These are phyloP conservation scores for Lathyrus tuberosus DNA, from an alignment of 306 rosid species.

Conservation along the genomic window DNA sequence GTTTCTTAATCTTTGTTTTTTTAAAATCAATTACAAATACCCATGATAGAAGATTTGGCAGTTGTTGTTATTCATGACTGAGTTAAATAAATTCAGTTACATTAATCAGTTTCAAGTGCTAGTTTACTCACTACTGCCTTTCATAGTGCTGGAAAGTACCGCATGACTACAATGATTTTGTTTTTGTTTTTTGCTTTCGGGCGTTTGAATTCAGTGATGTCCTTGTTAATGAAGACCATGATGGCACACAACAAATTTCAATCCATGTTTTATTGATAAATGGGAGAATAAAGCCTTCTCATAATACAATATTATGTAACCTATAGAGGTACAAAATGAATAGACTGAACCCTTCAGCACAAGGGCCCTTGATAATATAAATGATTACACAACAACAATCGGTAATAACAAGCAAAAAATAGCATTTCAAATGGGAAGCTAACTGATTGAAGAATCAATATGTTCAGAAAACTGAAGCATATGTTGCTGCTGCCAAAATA, in stretches of 20 bases:
- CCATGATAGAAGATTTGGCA: neutral
- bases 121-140: neutral
- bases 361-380: conserved; percentile 30
- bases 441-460: conserved; percentile 43
- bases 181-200: neutral
- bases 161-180: neutral
- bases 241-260: conserved; percentile 32
- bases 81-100: conserved; percentile 21
- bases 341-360: conserved; percentile 33
- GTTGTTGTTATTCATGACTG: neutral
- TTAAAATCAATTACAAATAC: neutral
- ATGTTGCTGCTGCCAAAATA: conserved; percentile 53
- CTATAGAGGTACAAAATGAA: conserved; percentile 44
- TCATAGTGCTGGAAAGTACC: conserved; percentile 7
- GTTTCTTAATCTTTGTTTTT: neutral
- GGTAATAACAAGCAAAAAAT: conserved; percentile 19
- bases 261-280: conserved; percentile 49
- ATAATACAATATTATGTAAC: conserved; percentile 36
- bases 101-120: conserved; percentile 15
- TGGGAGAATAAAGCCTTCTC: conserved; percentile 35
- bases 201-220: conserved; percentile 13
- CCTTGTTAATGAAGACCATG: conserved; percentile 6
- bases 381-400: conserved; percentile 20
- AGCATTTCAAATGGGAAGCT: conserved; percentile 23
- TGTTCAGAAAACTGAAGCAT: conserved; percentile 45